Conservation (phyloP, 305 asterid genomes). For the Solanum hybrid region DNA sequence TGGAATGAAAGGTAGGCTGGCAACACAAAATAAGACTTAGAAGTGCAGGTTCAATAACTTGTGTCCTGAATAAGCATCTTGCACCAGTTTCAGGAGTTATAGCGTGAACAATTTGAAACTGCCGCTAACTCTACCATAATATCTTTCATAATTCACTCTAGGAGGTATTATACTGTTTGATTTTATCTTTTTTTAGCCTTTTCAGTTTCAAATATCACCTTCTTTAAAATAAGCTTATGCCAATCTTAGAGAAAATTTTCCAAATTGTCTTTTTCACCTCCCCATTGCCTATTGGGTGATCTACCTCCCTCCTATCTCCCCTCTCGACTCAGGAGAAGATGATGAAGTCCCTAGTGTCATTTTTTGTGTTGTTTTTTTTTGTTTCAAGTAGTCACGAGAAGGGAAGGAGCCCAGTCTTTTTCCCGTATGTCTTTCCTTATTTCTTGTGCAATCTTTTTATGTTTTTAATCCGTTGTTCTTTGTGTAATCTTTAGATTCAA, state of each 20-base stretch:
- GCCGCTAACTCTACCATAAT: background rate
- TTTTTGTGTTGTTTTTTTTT: background rate
- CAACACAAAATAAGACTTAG: background rate
- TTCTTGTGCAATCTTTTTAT: background rate
- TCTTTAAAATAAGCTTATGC: background rate
- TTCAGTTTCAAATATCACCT: background rate
- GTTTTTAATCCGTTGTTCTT: background rate
- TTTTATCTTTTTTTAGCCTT: background rate
- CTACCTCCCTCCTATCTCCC: background rate
- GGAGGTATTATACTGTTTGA: background rate
- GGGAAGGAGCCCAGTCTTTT: background rate
- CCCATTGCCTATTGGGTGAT: background rate
- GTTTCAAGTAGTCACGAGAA: background rate
- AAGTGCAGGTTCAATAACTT: background rate
- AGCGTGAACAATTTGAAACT: background rate
- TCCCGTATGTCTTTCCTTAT: background rate
- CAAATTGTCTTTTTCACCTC: background rate
- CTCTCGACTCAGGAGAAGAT: background rate
- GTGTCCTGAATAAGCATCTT: background rate
- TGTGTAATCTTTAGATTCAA: background rate
- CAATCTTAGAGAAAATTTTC: background rate
- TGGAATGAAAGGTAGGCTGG: background rate
- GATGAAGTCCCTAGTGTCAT: background rate
- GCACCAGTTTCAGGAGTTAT: background rate
- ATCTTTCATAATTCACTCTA: background rate